Conservation (phyloP, 495 filamentous ascomycete species). For the Lichenothelia convexa region DNA sequence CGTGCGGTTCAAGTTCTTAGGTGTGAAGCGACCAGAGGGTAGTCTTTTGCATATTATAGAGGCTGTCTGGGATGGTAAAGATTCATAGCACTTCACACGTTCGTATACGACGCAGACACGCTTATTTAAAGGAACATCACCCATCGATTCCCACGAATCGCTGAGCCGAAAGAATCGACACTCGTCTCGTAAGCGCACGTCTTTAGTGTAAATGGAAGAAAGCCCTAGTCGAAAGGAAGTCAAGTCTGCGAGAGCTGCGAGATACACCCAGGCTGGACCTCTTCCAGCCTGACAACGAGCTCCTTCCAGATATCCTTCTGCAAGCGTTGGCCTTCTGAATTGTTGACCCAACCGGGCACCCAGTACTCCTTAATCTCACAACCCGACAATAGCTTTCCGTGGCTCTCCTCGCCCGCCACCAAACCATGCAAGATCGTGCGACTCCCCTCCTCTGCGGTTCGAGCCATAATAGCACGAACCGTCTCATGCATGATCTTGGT, state of each 20-base stretch:
- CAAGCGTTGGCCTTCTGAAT: too few species aligned
- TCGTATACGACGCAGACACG: too few species aligned
- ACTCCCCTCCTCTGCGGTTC: background rate
- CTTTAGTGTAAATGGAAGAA: too few species aligned
- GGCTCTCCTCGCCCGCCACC: constrained; percentile 1
- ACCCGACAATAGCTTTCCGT: constrained; percentile 2
- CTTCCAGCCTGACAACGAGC: background rate
- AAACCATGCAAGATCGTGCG: background rate
- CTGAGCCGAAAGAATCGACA: too few species aligned
- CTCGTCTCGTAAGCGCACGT: too few species aligned
- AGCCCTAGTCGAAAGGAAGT: too few species aligned
- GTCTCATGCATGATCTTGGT: background rate
- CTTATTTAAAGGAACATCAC: too few species aligned
- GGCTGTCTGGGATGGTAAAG: constrained; percentile 31
- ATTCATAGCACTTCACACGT: constrained; percentile 51
- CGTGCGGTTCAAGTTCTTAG: constrained; percentile 3
- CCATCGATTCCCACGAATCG: too few species aligned
- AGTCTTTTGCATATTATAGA: constrained; percentile 1
- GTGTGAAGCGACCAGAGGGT: constrained; percentile 3
- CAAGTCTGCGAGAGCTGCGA: too few species aligned
- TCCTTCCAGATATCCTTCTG: background rate
- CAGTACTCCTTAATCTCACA: too few species aligned
- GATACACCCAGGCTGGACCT: too few species aligned
- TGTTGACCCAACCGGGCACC: too few species aligned
- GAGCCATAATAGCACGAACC: background rate